These are phyloP conservation scores for Talaromyces islandicus DNA, from an alignment of 2,329 filamentous ascomycete genomes.

Conservation along the genomic window DNA sequence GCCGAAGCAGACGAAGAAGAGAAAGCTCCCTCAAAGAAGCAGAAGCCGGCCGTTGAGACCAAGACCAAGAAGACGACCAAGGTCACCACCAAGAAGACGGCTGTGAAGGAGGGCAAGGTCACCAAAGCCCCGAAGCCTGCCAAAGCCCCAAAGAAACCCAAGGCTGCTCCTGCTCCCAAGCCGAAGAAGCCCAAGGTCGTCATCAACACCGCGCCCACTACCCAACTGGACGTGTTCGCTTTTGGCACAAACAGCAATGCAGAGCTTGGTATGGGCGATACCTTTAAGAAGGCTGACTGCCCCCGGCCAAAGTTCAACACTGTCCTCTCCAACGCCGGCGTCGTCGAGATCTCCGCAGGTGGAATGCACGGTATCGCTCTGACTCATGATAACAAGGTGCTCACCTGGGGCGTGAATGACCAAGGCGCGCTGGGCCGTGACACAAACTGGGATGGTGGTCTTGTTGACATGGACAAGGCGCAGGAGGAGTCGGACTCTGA, in stretches of 20 bases:
- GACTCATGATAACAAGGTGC: conserved; percentile 67
- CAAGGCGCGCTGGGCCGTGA: conserved; percentile 67
- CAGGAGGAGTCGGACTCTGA: conserved; percentile 53
- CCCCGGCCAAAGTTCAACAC: conserved; percentile 61
- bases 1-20: conserved; percentile 10
- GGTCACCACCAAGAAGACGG: conserved; percentile 6
- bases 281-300: conserved; percentile 57
- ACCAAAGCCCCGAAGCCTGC: not conserved
- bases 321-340: conserved; percentile 47
- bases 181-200: conserved; percentile 20
- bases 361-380: conserved; percentile 70
- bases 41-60: conserved; percentile 3
- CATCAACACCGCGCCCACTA: conserved; percentile 52
- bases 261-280: conserved; percentile 68
- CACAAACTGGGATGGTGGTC: conserved; percentile 58
- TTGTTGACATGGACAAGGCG: conserved; percentile 44
- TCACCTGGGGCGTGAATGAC: conserved; percentile 78
- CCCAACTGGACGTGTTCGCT: conserved; percentile 61
- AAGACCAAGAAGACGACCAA: not conserved
- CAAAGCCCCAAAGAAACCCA: not conserved
- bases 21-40: conserved; percentile 8
- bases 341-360: conserved; percentile 65
- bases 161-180: conserved; percentile 5
- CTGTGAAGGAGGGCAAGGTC: not conserved
- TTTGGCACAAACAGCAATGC: conserved; percentile 68